A percentile compares a stretch with the other conserved stretches of the same genome.
Evolutionary conservation across 116 monocot genomes (phyloP).

Genomic region (Phalaenopsis hybrid): DNA sequence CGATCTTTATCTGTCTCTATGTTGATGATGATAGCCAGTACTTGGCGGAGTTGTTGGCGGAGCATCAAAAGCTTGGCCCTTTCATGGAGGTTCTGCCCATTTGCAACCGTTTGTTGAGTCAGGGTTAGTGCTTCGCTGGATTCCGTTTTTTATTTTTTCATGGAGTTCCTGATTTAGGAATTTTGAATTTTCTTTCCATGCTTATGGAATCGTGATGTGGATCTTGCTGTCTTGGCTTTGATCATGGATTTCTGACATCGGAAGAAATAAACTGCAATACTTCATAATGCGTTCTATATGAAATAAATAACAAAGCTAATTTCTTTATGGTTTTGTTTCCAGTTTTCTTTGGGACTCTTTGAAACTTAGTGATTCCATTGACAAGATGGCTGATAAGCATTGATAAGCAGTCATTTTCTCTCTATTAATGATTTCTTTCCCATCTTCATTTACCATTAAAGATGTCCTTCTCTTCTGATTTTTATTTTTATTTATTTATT

Average conservation of each 20-base stretch:
- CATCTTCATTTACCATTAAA: background rate
- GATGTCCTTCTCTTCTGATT: background rate
- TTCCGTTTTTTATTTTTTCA: background rate
- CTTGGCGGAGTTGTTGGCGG: slow-evolving; percentile 83
- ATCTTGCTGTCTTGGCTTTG: background rate
- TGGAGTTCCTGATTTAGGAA: background rate
- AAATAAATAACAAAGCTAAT: background rate
- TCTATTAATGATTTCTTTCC: background rate
- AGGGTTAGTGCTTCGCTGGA: slow-evolving; percentile 50
- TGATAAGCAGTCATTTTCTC: background rate
- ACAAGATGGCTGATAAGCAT: background rate
- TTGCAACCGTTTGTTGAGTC: slow-evolving; percentile 79
- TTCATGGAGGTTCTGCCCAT: slow-evolving; percentile 95
- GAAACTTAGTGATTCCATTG: background rate
- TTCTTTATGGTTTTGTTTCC: background rate
- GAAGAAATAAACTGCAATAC: background rate
- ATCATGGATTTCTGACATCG: background rate
- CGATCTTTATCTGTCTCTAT: slow-evolving; percentile 5
- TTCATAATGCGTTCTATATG: background rate
- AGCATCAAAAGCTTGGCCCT: slow-evolving; percentile 94
- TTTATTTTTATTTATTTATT: background rate
- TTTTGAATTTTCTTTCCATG: background rate
- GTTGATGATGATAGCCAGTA: slow-evolving; percentile 63
- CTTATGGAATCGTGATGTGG: background rate
- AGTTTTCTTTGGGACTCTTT: background rate